phyloP scores from a whole-genome alignment of 495 filamentous ascomycete species.

The Podospora tetraspora region DNA sequence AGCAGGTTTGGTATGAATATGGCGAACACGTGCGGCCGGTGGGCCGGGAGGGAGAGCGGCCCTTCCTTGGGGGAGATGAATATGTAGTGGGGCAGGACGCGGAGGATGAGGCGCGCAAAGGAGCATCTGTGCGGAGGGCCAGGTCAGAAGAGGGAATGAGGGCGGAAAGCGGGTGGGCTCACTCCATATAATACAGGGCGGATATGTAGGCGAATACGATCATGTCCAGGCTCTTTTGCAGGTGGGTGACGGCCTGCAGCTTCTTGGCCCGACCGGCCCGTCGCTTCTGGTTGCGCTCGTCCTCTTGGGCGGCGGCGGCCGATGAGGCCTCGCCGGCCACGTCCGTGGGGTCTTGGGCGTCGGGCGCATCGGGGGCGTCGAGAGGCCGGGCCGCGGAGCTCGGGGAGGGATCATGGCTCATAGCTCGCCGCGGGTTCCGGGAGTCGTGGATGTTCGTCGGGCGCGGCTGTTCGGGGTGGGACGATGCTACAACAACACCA shows the following conservation, averaged over 20 bases:
- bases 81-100: conserved; percentile 64
- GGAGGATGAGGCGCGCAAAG: conserved; percentile 63
- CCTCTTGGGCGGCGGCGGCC: conserved; percentile 8
- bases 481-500: not conserved
- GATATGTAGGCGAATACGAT: conserved; percentile 77
- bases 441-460: not conserved
- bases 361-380: conserved; percentile 22
- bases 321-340: conserved; percentile 21
- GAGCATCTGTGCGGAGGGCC: conserved; percentile 58
- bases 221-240: conserved; percentile 71
- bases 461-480: conserved; percentile 7
- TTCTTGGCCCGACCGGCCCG: conserved; percentile 49
- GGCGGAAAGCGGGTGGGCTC: conserved; percentile 26
- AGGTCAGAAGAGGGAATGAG: not conserved
- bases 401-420: conserved; percentile 63
- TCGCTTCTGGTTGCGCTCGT: conserved; percentile 19
- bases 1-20: conserved; percentile 67
- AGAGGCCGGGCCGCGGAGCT: conserved; percentile 45
- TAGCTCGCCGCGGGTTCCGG: conserved; percentile 42
- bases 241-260: conserved; percentile 60
- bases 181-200: conserved; percentile 90
- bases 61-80: conserved; percentile 74
- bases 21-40: conserved; percentile 62
- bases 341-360: conserved; percentile 20
- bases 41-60: conserved; percentile 52